These are phyloP conservation scores for Smithsoniella earleae DNA, from an alignment of 163 green algal species.

Conservation along the genomic window DNA sequence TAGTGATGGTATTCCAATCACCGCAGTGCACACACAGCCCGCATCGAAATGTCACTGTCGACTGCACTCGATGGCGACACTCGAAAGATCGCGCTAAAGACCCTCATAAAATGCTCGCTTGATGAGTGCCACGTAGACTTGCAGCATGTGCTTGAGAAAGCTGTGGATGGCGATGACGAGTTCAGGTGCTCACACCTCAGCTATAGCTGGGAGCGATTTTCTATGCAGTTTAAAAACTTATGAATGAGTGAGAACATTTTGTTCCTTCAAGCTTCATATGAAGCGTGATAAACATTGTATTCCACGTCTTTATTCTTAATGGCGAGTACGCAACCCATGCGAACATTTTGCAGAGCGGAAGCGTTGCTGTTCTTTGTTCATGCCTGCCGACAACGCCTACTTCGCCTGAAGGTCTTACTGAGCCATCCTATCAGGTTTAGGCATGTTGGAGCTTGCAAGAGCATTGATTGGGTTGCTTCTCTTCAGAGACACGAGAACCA, in stretches of 20 bases:
- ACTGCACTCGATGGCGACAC: background rate
- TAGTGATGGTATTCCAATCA: too few species aligned
- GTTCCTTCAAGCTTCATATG: background rate
- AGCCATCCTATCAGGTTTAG: background rate
- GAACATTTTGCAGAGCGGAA: background rate
- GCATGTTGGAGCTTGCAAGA: background rate
- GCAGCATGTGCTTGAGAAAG: background rate
- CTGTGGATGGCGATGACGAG: constrained; percentile 7
- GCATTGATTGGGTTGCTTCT: background rate
- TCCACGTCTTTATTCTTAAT: too few species aligned
- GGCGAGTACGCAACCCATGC: too few species aligned
- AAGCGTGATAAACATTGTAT: too few species aligned
- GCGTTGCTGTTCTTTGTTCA: constrained; percentile 17
- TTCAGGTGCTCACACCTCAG: background rate
- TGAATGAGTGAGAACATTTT: background rate
- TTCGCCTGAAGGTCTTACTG: background rate
- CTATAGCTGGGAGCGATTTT: background rate
- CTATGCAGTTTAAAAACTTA: background rate
- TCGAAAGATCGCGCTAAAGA: background rate
- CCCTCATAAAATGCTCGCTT: constrained; percentile 6
- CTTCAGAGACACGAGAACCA: background rate
- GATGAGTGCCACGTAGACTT: constrained; percentile 22
- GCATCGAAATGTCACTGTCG: background rate
- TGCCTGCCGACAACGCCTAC: constrained; percentile 1
- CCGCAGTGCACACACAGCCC: too few species aligned